Percentiles rank a stretch among this genome's conserved stretches.
phyloP scores from a whole-genome alignment of 202 grass and related monocot genomes.

The Musa balbisiana region DNA sequence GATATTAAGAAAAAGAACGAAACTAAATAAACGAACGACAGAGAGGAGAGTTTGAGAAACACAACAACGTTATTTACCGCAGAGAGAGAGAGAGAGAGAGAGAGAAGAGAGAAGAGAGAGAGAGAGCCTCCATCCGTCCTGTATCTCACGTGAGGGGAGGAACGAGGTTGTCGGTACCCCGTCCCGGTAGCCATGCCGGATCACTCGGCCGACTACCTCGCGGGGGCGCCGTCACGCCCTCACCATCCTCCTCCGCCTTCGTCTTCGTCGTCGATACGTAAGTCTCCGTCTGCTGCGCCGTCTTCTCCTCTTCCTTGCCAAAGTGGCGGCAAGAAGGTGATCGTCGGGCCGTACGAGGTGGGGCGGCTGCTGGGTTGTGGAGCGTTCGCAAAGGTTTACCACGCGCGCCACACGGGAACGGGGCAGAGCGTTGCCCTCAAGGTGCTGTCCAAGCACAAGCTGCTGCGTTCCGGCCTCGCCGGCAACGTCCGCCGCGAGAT shows the following conservation, averaged over 20 bases:
- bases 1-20: too few species aligned
- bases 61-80: too few species aligned
- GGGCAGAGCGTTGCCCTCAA: slow-evolving; percentile 17
- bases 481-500: slow-evolving; percentile 3
- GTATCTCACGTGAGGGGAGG: too few species aligned
- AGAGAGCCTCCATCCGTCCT: too few species aligned
- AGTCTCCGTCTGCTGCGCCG: background rate
- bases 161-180: background rate
- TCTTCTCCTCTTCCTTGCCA: background rate
- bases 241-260: background rate
- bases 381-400: slow-evolving; percentile 14
- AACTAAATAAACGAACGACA: too few species aligned
- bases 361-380: slow-evolving; percentile 11
- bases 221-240: background rate
- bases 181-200: background rate
- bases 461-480: slow-evolving; percentile 2
- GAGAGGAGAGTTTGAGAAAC: too few species aligned
- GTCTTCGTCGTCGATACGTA: background rate
- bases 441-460: slow-evolving; percentile 1
- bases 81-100: too few species aligned
- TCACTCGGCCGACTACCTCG: background rate
- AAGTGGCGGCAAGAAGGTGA: background rate
- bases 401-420: background rate
- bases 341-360: slow-evolving; percentile 4
- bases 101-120: too few species aligned